Evolutionary conservation across 2,329 filamentous ascomycete genomes (phyloP).

Genomic region (Parafenestella ontariensis): DNA sequence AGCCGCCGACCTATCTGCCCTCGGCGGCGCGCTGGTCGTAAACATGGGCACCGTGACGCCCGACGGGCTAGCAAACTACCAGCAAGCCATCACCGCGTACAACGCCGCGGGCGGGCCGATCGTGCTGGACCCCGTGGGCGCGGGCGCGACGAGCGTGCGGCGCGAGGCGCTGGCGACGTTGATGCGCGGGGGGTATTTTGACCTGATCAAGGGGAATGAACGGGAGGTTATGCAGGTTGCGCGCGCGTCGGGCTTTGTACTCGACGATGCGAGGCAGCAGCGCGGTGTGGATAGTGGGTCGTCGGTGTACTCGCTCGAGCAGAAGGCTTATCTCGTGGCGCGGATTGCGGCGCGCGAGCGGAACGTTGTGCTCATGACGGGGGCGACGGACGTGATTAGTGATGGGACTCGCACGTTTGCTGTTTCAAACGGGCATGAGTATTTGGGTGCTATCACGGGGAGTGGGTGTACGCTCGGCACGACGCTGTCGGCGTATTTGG

Average conservation of each 20-base stretch:
- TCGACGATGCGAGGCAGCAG: conserved; percentile 61
- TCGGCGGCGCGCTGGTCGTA: conserved; percentile 81
- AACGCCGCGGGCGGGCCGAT: conserved; percentile 78
- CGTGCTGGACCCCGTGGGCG: conserved; percentile 88
- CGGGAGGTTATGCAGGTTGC: conserved; percentile 80
- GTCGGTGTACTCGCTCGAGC: conserved; percentile 59
- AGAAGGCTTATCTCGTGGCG: conserved; percentile 69
- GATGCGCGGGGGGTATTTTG: conserved; percentile 76
- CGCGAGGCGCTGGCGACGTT: conserved; percentile 74
- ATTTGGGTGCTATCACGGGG: conserved; percentile 75
- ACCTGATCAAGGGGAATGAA: conserved; percentile 94
- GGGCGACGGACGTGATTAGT: conserved; percentile 76
- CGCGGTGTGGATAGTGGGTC: conserved; percentile 82
- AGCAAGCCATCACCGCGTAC: conserved; percentile 79
- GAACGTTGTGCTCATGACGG: conserved; percentile 83
- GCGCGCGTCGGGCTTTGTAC: conserved; percentile 56
- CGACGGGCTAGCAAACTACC: conserved; percentile 74
- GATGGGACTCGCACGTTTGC: conserved; percentile 73
- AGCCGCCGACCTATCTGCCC: conserved; percentile 76
- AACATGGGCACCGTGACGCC: conserved; percentile 94
- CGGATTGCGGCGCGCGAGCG: conserved; percentile 71
- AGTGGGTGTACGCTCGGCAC: conserved; percentile 85
- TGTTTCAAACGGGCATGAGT: conserved; percentile 77
- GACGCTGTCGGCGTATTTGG: conserved; percentile 76
- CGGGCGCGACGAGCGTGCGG: conserved; percentile 79